Evolutionary conservation across 2,329 filamentous ascomycete genomes (phyloP).

Genomic region (Triangularia setosa): DNA sequence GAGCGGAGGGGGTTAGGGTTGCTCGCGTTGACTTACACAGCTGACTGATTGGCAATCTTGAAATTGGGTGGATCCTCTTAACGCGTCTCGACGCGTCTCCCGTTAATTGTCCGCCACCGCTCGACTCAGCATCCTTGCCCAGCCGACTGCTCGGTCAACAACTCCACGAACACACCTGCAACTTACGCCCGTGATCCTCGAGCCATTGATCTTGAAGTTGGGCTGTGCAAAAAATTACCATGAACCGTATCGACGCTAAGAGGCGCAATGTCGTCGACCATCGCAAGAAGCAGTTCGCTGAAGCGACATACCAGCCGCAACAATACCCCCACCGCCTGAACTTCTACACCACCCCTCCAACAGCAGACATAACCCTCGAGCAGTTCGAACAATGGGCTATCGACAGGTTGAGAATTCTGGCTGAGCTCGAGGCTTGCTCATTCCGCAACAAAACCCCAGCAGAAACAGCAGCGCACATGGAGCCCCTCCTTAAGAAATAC

Average conservation of each 20-base stretch:
- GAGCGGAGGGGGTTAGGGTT: constrained; percentile 18
- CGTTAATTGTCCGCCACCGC: background rate
- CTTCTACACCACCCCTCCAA: constrained; percentile 85
- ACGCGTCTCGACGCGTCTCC: constrained; percentile 27
- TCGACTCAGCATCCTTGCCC: background rate
- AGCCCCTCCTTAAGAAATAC: constrained; percentile 80
- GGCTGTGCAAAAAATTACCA: constrained; percentile 24
- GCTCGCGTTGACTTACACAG: background rate
- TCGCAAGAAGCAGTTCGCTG: constrained; percentile 83
- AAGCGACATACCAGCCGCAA: constrained; percentile 69
- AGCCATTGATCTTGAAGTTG: background rate
- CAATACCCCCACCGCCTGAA: constrained; percentile 84
- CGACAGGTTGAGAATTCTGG: constrained; percentile 82
- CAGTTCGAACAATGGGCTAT: constrained; percentile 99
- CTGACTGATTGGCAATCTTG: constrained; percentile 14
- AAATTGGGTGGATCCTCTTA: constrained; percentile 18
- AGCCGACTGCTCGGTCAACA: background rate
- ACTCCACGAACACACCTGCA: background rate
- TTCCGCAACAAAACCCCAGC: constrained; percentile 85
- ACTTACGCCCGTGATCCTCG: background rate
- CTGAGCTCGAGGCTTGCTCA: constrained; percentile 87
- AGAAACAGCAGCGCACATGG: constrained; percentile 82
- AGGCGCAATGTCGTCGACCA: constrained; percentile 71
- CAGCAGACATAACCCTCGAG: constrained; percentile 90
- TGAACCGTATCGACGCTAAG: constrained; percentile 63